Evolutionary conservation across 495 filamentous ascomycete genomes (phyloP), one percentile per base, ranked within the genome.

Genomic region (Penicillium arizonense): DNA sequence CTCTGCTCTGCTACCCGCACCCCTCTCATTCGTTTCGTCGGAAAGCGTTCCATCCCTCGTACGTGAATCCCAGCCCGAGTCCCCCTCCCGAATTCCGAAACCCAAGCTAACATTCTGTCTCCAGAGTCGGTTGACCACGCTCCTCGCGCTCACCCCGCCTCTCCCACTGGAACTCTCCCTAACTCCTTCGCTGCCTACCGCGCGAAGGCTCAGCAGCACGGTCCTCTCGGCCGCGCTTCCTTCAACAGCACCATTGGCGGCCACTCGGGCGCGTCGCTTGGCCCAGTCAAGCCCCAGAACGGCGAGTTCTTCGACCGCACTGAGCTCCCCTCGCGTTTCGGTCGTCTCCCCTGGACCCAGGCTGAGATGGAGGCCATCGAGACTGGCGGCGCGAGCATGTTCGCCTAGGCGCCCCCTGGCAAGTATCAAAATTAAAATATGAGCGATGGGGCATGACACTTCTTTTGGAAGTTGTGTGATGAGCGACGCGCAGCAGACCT

Each of bases 321-420:
- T 55, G 86, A 98, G 69, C 83, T 98, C 11, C 94, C 95, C 23
- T 56, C 73, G 47, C 82, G 91, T 55, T 98, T 96, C 65, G 83
- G 87, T 60, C 79, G 93, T 47, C 74, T 80, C 12, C 78, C 83
- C 14, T 85, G 89, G 70, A 85, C 77, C 23, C 65, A 84, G 59
- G 85, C 84, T 39, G 94, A 98, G 79, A 98, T 98, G 52, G 95
- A 97, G 67, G 91, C 91, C 30, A 80, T 98, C 49, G 91, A 97
- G 82, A 88, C 87, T 26, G 95, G 91, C 24, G 94, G 94, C 48
- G 94, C 93, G 12, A 88, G 83, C 59, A 62, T 87, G 57, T 77
- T 71, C 69, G 76, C 71, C 53, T 81, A 74, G 77, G 63, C 45
- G 13, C 12, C 9, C 14, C 33, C 13, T 43, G 20, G 30, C 20